Evolutionary conservation across 441 rosid genomes (phyloP).

Genomic region (Pelargonium australe): DNA sequence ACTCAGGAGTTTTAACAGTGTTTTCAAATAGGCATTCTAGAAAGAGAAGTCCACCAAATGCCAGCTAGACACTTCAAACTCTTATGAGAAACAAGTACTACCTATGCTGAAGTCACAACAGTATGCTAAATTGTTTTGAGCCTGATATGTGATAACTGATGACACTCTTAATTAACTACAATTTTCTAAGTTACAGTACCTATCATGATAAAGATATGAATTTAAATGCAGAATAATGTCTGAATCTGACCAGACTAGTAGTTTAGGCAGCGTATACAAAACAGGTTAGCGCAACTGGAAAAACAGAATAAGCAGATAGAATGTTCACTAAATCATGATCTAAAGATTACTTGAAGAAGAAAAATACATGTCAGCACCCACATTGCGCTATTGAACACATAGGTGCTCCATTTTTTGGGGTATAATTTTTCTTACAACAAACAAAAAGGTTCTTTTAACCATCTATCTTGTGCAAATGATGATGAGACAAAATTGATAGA

Average conservation of each 20-base stretch:
- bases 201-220: neutral
- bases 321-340: slow-evolving; percentile 1
- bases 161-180: neutral
- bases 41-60: neutral
- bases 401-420: too few species aligned
- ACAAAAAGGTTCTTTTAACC: neutral
- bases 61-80: neutral
- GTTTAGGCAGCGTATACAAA: neutral
- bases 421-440: neutral
- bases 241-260: neutral
- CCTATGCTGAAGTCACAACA: too few species aligned
- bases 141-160: too few species aligned
- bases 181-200: neutral
- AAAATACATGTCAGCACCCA: neutral
- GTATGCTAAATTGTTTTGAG: too few species aligned
- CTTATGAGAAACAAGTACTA: too few species aligned
- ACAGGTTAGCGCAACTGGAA: neutral
- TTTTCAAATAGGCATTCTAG: neutral
- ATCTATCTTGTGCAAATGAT: neutral
- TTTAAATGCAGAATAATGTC: neutral
- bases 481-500: neutral
- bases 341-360: neutral
- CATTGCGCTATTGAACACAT: neutral
- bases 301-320: neutral
- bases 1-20: neutral